Conservation (phyloP, 441 rosid genomes). For the Daphne laureola region DNA sequence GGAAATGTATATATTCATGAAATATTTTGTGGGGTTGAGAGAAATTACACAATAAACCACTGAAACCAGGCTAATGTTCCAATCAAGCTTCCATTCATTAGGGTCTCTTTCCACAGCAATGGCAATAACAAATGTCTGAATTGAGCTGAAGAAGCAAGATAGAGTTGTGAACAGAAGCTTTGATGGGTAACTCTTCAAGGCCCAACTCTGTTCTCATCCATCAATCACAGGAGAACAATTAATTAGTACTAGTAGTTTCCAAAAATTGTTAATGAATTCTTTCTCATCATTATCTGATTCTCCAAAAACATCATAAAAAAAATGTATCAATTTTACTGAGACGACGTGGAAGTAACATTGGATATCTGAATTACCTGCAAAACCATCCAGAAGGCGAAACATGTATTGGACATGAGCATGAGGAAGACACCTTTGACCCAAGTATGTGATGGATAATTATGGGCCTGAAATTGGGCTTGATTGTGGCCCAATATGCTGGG, state of each 20-base stretch:
- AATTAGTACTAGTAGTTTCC: too few species aligned
- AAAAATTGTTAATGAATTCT: too few species aligned
- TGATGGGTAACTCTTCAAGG: constrained; percentile 60
- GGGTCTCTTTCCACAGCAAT: constrained; percentile 64
- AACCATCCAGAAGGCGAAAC: constrained; percentile 80
- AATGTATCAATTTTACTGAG: too few species aligned
- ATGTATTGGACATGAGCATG: constrained; percentile 58
- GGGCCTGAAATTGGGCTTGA: constrained; percentile 10
- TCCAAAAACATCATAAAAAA: too few species aligned
- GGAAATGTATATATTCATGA: too few species aligned
- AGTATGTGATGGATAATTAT: constrained; percentile 30
- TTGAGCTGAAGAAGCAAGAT: constrained; percentile 65
- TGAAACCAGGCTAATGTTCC: constrained; percentile 67
- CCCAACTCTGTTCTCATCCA: constrained; percentile 34
- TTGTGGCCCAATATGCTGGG: constrained; percentile 25
- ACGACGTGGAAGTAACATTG: too few species aligned
- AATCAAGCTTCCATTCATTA: constrained; percentile 64
- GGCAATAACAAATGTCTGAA: constrained; percentile 69
- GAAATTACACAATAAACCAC: constrained; percentile 67
- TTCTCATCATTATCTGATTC: too few species aligned
- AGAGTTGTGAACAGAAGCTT: constrained; percentile 76
- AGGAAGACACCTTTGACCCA: constrained; percentile 87
- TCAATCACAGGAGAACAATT: background rate
- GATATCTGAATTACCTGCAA: constrained; percentile 47
- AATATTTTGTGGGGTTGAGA: background rate